Conservation (phyloP, 2,329 filamentous ascomycete genomes). For the Paracamarosporium sp. region DNA sequence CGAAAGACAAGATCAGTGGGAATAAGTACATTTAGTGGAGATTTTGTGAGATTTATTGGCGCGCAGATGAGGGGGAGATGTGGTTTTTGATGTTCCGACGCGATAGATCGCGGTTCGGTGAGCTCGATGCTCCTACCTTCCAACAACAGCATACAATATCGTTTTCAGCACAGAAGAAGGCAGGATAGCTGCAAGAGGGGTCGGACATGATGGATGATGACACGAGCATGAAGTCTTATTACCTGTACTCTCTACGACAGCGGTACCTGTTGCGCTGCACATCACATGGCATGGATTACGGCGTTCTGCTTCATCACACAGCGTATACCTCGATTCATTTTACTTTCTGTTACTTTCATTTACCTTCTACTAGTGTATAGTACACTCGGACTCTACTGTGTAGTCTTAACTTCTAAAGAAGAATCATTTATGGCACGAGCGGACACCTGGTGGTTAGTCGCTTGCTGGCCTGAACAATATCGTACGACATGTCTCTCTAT, state of each 20-base stretch:
- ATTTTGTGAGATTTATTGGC: neutral
- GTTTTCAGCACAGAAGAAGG: neutral
- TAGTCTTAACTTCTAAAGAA: slow-evolving; percentile 9
- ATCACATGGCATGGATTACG: neutral
- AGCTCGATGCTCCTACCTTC: neutral
- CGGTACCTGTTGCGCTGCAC: neutral
- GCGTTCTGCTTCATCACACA: neutral
- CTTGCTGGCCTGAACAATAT: neutral
- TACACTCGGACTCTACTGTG: neutral
- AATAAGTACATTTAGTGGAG: neutral
- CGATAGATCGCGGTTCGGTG: neutral
- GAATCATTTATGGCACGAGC: neutral
- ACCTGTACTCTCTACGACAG: neutral
- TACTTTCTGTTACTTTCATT: neutral
- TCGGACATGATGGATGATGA: slow-evolving; percentile 2
- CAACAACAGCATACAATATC: neutral
- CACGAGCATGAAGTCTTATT: slow-evolving; percentile 3
- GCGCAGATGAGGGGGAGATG: neutral
- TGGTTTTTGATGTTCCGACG: neutral
- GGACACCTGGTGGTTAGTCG: neutral
- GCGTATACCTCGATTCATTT: slow-evolving; percentile 1
- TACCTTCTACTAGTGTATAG: neutral
- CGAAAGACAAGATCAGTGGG: neutral
- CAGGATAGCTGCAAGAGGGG: neutral
- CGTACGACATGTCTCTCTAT: too few relatives aligned